Evolutionary conservation across 768 basidiomycete genomes (phyloP).

Genomic region (Trametes gibbosa): DNA sequence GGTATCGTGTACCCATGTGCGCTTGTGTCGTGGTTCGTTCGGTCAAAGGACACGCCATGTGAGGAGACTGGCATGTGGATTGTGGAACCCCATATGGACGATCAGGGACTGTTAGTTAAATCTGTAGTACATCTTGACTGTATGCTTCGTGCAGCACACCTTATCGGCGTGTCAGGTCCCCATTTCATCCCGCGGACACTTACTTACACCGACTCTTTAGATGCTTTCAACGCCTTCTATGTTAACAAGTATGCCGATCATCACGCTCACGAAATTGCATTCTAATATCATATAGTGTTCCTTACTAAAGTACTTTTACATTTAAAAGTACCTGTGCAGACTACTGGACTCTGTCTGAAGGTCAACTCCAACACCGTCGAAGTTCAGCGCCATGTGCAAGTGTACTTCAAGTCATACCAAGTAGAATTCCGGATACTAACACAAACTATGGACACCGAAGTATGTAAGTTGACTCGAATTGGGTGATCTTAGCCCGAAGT

Average conservation of each 20-base stretch:
- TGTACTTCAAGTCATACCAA: too few relatives aligned
- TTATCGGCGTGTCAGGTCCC: background rate
- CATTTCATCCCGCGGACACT: background rate
- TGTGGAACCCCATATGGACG: background rate
- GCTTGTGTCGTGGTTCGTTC: background rate
- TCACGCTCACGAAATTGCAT: conserved; percentile 5
- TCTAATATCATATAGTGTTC: background rate
- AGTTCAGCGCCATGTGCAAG: too few relatives aligned
- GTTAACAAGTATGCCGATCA: conserved; percentile 11
- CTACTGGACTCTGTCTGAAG: too few relatives aligned
- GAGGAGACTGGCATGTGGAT: conserved; percentile 5
- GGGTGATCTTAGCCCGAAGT: too few relatives aligned
- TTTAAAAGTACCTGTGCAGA: too few relatives aligned
- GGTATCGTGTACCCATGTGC: background rate
- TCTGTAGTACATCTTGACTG: background rate
- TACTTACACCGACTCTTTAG: background rate
- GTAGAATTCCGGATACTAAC: too few relatives aligned
- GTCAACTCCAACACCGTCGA: too few relatives aligned
- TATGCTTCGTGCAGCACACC: background rate
- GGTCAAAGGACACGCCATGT: background rate
- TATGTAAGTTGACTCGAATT: too few relatives aligned
- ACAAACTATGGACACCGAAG: too few relatives aligned
- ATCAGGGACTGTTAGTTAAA: background rate
- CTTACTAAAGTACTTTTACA: too few relatives aligned
- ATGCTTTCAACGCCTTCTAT: background rate